Evolutionary conservation across 2,329 filamentous ascomycete genomes (phyloP).

Genomic region (Tetracladium maxilliforme): DNA sequence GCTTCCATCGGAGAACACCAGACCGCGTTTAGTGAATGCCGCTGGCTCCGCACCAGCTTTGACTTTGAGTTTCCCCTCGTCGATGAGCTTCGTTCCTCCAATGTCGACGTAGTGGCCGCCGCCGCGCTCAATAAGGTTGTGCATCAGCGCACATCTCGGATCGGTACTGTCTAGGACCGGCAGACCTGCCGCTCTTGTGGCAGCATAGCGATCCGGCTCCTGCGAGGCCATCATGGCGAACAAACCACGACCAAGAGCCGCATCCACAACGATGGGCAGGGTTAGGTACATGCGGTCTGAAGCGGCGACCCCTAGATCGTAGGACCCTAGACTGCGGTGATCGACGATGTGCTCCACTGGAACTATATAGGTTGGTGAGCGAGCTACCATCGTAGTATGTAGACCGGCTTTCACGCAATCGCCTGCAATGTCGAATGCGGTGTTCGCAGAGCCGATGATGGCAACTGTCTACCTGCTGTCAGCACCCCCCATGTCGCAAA

Average conservation of each 20-base stretch:
- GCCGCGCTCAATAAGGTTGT: constrained; percentile 18
- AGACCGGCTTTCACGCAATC: constrained; percentile 17
- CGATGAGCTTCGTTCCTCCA: constrained; percentile 16
- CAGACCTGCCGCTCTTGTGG: constrained; percentile 18
- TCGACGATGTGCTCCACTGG: constrained; percentile 15
- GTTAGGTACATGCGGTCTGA: constrained; percentile 10
- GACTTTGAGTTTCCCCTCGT: constrained; percentile 14
- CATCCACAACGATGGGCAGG: constrained; percentile 9
- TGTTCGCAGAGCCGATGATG: constrained; percentile 24
- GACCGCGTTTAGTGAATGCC: constrained; percentile 14
- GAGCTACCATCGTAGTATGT: constrained; percentile 17
- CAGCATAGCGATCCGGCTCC: constrained; percentile 18
- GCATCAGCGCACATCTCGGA: constrained; percentile 10
- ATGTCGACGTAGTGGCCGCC: constrained; percentile 25
- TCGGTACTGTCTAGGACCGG: constrained; percentile 17
- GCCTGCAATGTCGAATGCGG: constrained; percentile 22
- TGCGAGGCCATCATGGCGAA: constrained; percentile 10
- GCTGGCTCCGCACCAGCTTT: constrained; percentile 15
- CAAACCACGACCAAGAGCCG: constrained; percentile 7
- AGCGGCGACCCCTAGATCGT: constrained; percentile 10
- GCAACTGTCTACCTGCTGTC: constrained; percentile 16
- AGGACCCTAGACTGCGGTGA: constrained; percentile 13
- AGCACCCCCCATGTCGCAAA: constrained; percentile 3
- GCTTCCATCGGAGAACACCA: constrained; percentile 18
- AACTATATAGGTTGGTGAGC: constrained; percentile 19